phyloP scores from a whole-genome alignment of 306 rosid species.

The Prunus persica region Prunus_persica_NCBIv2 NC_034009.1:8098501-8099000 shows the following conservation, averaged over 20 bases:
- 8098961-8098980: slow-evolving; percentile 22
- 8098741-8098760: slow-evolving; percentile 56
- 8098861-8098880: background rate
- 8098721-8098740: slow-evolving; percentile 62
- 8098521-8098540: slow-evolving; percentile 91
- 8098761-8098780: slow-evolving; percentile 6
- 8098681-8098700: slow-evolving; percentile 83
- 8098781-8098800: background rate
- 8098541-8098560: slow-evolving; percentile 87
- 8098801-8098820: slow-evolving; percentile 17
- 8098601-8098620: background rate
- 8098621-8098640: background rate
- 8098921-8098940: background rate
- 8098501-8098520: slow-evolving; percentile 82
- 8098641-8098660: background rate
- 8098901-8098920: no score
- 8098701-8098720: slow-evolving; percentile 82
- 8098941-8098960: background rate
- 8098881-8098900: background rate
- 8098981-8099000: slow-evolving; percentile 24
- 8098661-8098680: background rate
- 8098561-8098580: slow-evolving; percentile 44
- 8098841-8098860: slow-evolving; percentile 18
- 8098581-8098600: background rate
- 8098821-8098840: slow-evolving; percentile 55